Evolutionary conservation across 2,329 filamentous ascomycete genomes (phyloP).

Genomic region (Aspergillus arachidicola): DNA sequence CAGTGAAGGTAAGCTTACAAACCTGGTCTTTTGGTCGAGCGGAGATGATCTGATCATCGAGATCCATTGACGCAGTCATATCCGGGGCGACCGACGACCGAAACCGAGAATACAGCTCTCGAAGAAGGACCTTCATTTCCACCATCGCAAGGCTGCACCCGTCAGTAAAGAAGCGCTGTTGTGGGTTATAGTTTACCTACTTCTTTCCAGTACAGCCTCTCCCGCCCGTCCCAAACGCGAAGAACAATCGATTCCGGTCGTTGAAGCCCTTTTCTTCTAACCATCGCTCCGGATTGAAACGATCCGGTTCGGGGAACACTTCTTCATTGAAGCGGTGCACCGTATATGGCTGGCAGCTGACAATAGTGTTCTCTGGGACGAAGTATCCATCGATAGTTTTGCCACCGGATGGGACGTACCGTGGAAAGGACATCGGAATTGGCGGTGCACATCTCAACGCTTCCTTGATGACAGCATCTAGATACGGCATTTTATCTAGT

Average conservation of each 20-base stretch:
- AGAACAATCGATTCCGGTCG: constrained; percentile 58
- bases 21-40: constrained; percentile 62
- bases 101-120: constrained; percentile 64
- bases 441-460: constrained; percentile 60
- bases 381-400: constrained; percentile 45
- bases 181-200: constrained; percentile 37
- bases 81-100: constrained; percentile 56
- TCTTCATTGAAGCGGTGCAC: constrained; percentile 34
- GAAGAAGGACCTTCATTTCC: constrained; percentile 69
- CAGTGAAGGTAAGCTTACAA: constrained; percentile 52
- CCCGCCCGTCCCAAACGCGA: constrained; percentile 68
- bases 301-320: constrained; percentile 34
- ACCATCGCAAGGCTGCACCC: constrained; percentile 59
- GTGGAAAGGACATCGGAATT: constrained; percentile 55
- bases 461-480: constrained; percentile 67
- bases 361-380: constrained; percentile 39
- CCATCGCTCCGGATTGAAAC: constrained; percentile 39
- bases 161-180: constrained; percentile 7
- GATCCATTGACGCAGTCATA: constrained; percentile 61
- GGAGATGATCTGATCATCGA: constrained; percentile 70
- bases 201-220: constrained; percentile 60
- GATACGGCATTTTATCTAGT: constrained; percentile 53
- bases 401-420: constrained; percentile 40
- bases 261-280: constrained; percentile 33
- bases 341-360: constrained; percentile 43